Evolutionary conservation across 106 monocot genomes (phyloP), one percentile per base, ranked within the genome.

Genomic region (Platanthera guangdongensis): DNA sequence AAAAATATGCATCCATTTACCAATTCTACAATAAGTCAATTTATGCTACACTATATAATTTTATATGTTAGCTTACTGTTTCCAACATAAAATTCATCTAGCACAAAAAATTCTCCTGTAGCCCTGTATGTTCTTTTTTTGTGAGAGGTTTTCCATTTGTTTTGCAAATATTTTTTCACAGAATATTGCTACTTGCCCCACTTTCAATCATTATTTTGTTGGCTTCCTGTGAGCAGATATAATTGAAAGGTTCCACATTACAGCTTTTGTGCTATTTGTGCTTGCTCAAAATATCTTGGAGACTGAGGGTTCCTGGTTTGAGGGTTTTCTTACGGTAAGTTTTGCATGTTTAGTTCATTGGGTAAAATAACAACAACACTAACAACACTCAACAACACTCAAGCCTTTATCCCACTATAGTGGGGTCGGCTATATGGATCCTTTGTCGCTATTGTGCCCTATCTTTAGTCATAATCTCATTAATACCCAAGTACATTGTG

Each of bases 221-320:
- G 48, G 22, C 69, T 47, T 46, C 22, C 19, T 81, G 47, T 81
- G 50, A 57, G 18, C 91, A 92, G 91, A 92, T 74, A 86, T 88
- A 50, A 77, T 88, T 3, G 91, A 92, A 80, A 86, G 91, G 52
- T 92, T 92, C 78, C 88, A 92, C 59, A 92, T 92, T 62, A 86
- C 84, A 18, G 86, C 88, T 47, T 92, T 88, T 84, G 67, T 92
- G 25, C 39, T 92, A 71, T 92, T 92, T 92, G 91, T 92, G 60
- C 80, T 92, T 50, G 86, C 91, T 79, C 91, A 92, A 74, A 92
- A 92, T 88, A 84, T 92, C 63, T 81, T 92, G 82, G 91, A 92
- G 82, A 88, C 91, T 51, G 91, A 92, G 73, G 91, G 88, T 64
- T 82, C 84, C 68, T 92, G 91, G 91, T 88, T 88, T 83, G 78